Conservation (phyloP, 1,139 yeast species). For the Taphrina sp. region DNA sequence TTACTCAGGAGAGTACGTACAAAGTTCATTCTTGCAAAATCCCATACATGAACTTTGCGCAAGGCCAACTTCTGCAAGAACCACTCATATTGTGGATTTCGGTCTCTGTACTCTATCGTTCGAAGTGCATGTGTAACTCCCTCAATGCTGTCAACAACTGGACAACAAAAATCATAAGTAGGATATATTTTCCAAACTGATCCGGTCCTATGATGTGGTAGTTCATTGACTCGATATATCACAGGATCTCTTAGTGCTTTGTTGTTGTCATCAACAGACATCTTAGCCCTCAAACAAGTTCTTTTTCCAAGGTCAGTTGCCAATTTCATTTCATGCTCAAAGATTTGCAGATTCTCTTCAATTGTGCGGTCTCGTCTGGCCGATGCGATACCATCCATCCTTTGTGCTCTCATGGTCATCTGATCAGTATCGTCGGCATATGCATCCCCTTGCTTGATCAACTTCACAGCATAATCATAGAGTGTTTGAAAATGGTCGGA, state of each 20-base stretch:
- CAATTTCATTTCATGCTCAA: constrained; percentile 78
- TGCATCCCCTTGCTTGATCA: constrained; percentile 93
- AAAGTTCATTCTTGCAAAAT: constrained; percentile 93
- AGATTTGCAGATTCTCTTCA: constrained; percentile 82
- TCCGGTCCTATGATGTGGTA: constrained; percentile 97
- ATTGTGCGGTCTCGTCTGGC: constrained; percentile 85
- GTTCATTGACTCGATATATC: constrained; percentile 89
- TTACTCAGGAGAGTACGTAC: constrained; percentile 90
- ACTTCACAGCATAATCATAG: constrained; percentile 77
- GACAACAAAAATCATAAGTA: constrained; percentile 97
- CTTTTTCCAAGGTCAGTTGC: constrained; percentile 86
- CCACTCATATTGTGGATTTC: constrained; percentile 98
- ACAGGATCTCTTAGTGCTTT: constrained; percentile 97
- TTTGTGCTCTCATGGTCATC: constrained; percentile 94
- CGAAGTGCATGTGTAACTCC: constrained; percentile 97
- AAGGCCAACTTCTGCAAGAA: constrained; percentile 73
- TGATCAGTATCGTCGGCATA: constrained; percentile 94
- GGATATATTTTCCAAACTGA: constrained; percentile 91
- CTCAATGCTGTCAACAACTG: constrained; percentile 88
- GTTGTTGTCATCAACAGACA: constrained; percentile 83
- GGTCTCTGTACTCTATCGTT: constrained; percentile 96
- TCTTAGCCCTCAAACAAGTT: constrained; percentile 92
- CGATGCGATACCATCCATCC: constrained; percentile 93
- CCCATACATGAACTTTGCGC: constrained; percentile 95
- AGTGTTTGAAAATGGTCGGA: constrained; percentile 88